Evolutionary conservation across 2,329 filamentous ascomycete genomes (phyloP), one percentile per base, ranked within the genome.

Genomic region (Botrytis aclada): DNA sequence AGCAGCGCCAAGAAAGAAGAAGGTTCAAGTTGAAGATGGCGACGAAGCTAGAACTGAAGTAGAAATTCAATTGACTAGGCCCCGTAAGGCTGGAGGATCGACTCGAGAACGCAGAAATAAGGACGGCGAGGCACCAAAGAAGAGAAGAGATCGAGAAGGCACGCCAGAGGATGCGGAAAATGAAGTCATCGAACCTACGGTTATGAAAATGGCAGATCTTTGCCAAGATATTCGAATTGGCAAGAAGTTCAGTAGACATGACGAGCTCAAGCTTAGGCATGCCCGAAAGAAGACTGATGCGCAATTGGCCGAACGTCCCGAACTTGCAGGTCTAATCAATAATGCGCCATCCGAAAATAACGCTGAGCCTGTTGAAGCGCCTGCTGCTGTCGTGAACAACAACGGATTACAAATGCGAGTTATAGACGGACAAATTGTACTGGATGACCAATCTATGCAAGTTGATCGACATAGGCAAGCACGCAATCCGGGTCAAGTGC

Each of bases 221-320:
- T 92, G 89, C 67, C 88, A 87, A 74, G 91, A 93, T 78, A 83
- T 92, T 70, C 86, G 87, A 34, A 90, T 91, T 72, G 93, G 93
- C 73, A 93, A 92, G 80, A 90, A 91, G 74, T 95, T 93, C 72
- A 90, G 90, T 78, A 87, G 90, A 4, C 92, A 94, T 77, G 89
- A 90, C 77, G 89, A 92, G 78, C 90, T 96, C 77, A 88, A 89
- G 60, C 86, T 90, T 76, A 89, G 93, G 61, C 87, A 93, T 82
- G 82, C 85, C 62, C 83, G 87, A 74, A 74, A 82, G 81, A 78
- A 74, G 81, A 83, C 73, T 22, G 74, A 72, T 76, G 78, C 74
- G 67, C 82, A 78, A 74, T 74, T 73, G 63, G 78, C 65, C 58
- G 79, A 78, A 37, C 75, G 75, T 69, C 75, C 76, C 4, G 76